Base-by-base conservation (phyloP, 2,329 filamentous ascomycete species). In the Geosmithia morbida region DNA sequence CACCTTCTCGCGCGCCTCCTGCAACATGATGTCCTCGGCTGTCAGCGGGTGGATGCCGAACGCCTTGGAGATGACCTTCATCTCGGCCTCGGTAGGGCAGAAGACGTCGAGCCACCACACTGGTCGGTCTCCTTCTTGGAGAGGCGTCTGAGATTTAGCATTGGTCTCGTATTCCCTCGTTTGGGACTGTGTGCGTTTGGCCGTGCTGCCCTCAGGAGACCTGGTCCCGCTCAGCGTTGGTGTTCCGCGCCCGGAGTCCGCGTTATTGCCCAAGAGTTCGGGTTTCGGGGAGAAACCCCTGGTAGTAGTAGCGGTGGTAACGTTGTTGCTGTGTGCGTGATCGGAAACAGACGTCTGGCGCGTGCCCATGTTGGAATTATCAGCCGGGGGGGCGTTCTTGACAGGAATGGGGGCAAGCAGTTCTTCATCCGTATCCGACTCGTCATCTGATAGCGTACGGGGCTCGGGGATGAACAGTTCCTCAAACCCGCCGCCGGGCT, bases 51-150 rank as follows among this genome's bases (percentile, higher is more conserved):
- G 92, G 50, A 98, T 96, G 16, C 88, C 87, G 60, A 98, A 98
- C 0, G 92, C 77, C 59, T 94, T 94, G 29, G 87, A 81, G 41
- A 98, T 75, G 8, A 92, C 80, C 60, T 89, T 90, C 92, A 98
- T 97, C 65, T 98, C 92, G 0, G 82, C 80, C 58, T 97, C 89
- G 0, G 89, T 96, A 1, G 92, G 92, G 43, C 79, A 86, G 20
- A 96, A 71, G 5, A 98, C 79, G 64, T 98, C 92, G 3, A 98
- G 76, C 92, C 92, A 98, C 78, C 92, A 98, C 0, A 92, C 89
- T 5, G 92, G 92, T 6, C 89, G 80, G 22, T 92, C 84, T 1
- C 90, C 90, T 53, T 81, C 33, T 11, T 7, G 83, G 48, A 72
- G 70, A 50, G 77, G 70, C 1, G 67, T 61, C 52, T 73, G 76